Evolutionary conservation across 1,139 yeast species (phyloP).

Genomic region (Petasospora fabianii): DNA sequence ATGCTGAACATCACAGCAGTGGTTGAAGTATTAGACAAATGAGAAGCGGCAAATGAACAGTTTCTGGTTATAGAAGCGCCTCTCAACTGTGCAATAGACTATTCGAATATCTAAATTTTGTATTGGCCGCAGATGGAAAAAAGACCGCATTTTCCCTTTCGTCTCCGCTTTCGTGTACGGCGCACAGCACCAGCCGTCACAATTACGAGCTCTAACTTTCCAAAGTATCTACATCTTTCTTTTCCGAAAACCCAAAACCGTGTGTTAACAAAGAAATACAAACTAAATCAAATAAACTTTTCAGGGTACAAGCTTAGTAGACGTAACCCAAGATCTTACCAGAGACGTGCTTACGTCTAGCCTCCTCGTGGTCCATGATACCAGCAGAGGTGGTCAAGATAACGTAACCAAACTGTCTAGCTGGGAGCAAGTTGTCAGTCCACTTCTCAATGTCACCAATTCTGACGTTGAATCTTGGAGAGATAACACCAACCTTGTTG

Average conservation of each 20-base stretch:
- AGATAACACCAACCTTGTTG: constrained; percentile 98
- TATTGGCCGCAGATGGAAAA: too few relatives aligned
- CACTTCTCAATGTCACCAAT: constrained; percentile 94
- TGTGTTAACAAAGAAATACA: not conserved
- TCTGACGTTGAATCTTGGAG: constrained; percentile 97
- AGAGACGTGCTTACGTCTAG: constrained; percentile 99
- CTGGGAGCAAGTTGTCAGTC: constrained; percentile 97
- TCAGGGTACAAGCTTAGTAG: constrained; percentile 46
- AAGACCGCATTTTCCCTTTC: too few relatives aligned
- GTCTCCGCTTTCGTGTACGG: too few relatives aligned
- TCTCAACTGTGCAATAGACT: too few relatives aligned
- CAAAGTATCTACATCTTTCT: too few relatives aligned
- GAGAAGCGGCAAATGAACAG: too few relatives aligned
- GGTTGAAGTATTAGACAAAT: too few relatives aligned
- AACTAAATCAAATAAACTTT: not conserved
- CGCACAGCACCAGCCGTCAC: too few relatives aligned
- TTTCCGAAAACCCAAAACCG: too few relatives aligned
- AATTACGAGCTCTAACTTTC: too few relatives aligned
- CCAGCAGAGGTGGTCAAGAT: constrained; percentile 99
- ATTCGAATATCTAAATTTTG: too few relatives aligned
- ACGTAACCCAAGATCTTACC: constrained; percentile 98
- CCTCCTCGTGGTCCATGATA: constrained; percentile 99
- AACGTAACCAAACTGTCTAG: constrained; percentile 98
- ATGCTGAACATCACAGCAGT: not conserved
- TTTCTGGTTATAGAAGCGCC: too few relatives aligned